phyloP scores from a whole-genome alignment of 164 flowering plant species.

The Stephania yunnanensis region DNA sequence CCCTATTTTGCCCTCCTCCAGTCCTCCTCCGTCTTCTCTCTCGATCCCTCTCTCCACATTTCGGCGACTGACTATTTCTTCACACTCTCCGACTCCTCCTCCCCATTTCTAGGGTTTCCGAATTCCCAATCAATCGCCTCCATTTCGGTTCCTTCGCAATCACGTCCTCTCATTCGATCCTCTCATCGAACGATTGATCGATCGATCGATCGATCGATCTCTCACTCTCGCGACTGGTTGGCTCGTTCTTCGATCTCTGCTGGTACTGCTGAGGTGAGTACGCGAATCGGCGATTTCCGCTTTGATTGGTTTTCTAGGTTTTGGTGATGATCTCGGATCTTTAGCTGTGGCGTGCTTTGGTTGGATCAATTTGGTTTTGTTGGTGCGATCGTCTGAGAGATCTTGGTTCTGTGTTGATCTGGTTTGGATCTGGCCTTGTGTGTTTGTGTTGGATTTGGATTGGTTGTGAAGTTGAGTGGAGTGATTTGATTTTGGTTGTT shows the following conservation, averaged over 20 bases:
- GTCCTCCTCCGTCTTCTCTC: background rate
- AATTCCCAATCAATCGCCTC: no score
- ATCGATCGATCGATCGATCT: background rate
- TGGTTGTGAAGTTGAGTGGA: background rate
- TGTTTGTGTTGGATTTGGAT: background rate
- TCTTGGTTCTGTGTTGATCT: background rate
- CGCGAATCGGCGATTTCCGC: no score
- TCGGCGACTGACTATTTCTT: conserved; percentile 14
- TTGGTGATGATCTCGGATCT: conserved; percentile 5
- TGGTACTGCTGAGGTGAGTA: conserved; percentile 3
- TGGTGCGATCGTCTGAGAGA: background rate
- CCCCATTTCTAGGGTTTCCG: conserved; percentile 5
- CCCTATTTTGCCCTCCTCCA: conserved; percentile 3
- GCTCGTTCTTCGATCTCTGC: background rate
- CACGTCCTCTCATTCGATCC: background rate
- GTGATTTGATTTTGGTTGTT: background rate
- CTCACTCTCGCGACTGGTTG: background rate
- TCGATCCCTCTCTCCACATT: background rate
- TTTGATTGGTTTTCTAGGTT: background rate
- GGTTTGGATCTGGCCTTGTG: background rate
- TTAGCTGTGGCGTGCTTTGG: background rate
- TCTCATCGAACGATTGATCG: background rate
- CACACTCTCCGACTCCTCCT: background rate
- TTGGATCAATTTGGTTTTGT: background rate
- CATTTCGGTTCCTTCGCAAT: no score